Conservation (phyloP, 495 filamentous ascomycete species). For the Neurospora sp. region DNA sequence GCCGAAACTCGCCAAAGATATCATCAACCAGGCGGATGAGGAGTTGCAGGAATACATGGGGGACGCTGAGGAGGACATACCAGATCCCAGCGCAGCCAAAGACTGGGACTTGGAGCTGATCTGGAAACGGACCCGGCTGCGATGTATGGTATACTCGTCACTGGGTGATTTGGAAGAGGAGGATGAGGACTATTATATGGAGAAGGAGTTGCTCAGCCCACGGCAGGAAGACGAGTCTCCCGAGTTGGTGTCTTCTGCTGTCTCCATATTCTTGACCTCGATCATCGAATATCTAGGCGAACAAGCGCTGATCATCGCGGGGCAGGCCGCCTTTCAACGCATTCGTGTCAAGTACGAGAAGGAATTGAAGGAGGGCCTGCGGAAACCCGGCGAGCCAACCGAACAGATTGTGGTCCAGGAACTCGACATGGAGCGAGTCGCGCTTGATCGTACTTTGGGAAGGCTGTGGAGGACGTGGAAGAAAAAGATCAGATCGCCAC, state of each 20-base stretch:
- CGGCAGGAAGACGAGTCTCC: slow-evolving; percentile 39
- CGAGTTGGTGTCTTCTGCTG: slow-evolving; percentile 77
- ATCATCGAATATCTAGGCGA: slow-evolving; percentile 93
- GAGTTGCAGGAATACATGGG: slow-evolving; percentile 83
- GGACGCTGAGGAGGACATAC: slow-evolving; percentile 58
- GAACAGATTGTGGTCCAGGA: slow-evolving; percentile 77
- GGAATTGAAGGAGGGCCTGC: slow-evolving; percentile 38
- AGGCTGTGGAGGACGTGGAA: slow-evolving; percentile 94
- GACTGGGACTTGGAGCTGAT: slow-evolving; percentile 79
- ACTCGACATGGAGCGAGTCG: slow-evolving; percentile 84
- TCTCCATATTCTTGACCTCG: slow-evolving; percentile 90
- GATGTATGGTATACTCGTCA: slow-evolving; percentile 97
- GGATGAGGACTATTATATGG: slow-evolving; percentile 79
- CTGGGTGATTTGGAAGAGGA: slow-evolving; percentile 96
- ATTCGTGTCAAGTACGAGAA: slow-evolving; percentile 41
- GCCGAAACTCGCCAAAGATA: slow-evolving; percentile 75
- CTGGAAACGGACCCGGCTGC: slow-evolving; percentile 83
- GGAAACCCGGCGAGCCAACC: slow-evolving; percentile 28
- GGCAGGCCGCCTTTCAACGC: slow-evolving; percentile 74
- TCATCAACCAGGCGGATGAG: slow-evolving; percentile 79
- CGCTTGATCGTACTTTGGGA: slow-evolving; percentile 76
- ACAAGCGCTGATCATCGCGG: slow-evolving; percentile 76
- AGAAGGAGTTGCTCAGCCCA: slow-evolving; percentile 55
- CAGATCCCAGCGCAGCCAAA: slow-evolving; percentile 37
- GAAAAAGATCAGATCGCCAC: slow-evolving; percentile 56